Conservation (phyloP, 1,284 basidiomycete species). For the Ceratobasidium sp. region DNA sequence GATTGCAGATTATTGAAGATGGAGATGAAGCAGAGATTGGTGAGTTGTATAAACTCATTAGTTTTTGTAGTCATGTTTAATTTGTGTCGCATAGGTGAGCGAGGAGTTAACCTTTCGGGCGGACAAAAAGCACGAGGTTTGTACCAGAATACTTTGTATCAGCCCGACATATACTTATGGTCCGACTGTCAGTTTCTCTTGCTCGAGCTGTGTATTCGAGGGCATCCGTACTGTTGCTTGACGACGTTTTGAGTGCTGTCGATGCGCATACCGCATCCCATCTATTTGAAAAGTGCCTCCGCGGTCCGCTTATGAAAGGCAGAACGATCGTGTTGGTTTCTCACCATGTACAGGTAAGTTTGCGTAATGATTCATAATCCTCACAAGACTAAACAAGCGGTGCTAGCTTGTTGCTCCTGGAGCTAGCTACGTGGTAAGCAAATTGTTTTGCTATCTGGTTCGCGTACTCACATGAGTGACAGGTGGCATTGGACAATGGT, state of each 20-base stretch:
- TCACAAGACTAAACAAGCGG: conserved; percentile 47
- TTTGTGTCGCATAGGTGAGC: conserved; percentile 59
- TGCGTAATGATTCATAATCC: neutral
- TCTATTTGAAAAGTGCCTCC: conserved; percentile 82
- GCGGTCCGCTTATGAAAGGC: conserved; percentile 81
- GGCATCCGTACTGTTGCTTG: conserved; percentile 84
- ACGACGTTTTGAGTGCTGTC: conserved; percentile 81
- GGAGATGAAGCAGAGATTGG: conserved; percentile 94
- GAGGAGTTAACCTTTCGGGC: conserved; percentile 83
- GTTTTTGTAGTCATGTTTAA: neutral
- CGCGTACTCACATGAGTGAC: conserved; percentile 47
- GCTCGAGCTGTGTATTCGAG: conserved; percentile 95
- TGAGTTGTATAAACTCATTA: neutral
- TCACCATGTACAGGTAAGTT: conserved; percentile 65
- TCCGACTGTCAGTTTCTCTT: conserved; percentile 66
- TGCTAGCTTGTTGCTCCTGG: conserved; percentile 77
- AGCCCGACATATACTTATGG: conserved; percentile 19
- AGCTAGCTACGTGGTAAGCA: conserved; percentile 67
- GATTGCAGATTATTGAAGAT: conserved; percentile 87
- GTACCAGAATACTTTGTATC: conserved; percentile 36
- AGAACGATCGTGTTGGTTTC: conserved; percentile 89
- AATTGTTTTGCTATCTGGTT: conserved; percentile 48
- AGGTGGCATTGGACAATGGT: conserved; percentile 85
- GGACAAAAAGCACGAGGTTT: conserved; percentile 93
- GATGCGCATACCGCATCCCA: conserved; percentile 91